A percentile compares a stretch with the other conserved stretches of the same genome.
Evolutionary conservation across 2,329 filamentous ascomycete genomes (phyloP).

Genomic region (Exophiala sideris): DNA sequence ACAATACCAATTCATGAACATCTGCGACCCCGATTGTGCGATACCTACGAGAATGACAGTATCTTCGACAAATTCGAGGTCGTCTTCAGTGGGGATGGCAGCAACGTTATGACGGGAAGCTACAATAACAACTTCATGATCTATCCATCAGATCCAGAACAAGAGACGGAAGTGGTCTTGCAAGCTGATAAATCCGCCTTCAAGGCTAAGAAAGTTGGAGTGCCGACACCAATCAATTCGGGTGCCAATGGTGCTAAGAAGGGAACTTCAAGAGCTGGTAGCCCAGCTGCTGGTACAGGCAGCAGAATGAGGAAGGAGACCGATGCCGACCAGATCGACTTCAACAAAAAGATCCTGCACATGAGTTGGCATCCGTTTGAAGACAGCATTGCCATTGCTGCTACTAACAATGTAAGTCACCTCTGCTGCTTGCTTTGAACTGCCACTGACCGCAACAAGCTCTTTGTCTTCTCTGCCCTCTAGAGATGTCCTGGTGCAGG

Average conservation of each 20-base stretch:
- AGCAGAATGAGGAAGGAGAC: constrained; percentile 98
- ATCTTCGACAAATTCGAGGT: constrained; percentile 99
- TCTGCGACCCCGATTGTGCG: constrained; percentile 85
- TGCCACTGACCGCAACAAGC: constrained; percentile 41
- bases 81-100: constrained; percentile 94
- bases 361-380: constrained; percentile 99
- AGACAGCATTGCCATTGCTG: constrained; percentile 98
- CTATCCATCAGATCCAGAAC: constrained; percentile 91
- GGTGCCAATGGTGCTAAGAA: constrained; percentile 75
- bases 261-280: constrained; percentile 79
- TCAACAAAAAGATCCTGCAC: constrained; percentile 99
- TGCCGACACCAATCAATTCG: constrained; percentile 93
- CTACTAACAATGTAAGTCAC: constrained; percentile 94
- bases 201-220: constrained; percentile 99
- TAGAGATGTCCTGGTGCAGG: constrained; percentile 33
- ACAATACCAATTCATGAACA: constrained; percentile 99
- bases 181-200: constrained; percentile 99
- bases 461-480: constrained; percentile 76
- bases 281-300: constrained; percentile 73
- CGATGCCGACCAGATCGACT: constrained; percentile 98
- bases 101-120: constrained; percentile 99
- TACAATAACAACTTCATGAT: constrained; percentile 99
- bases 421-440: neutral
- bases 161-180: constrained; percentile 94
- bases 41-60: constrained; percentile 98